phyloP scores from a whole-genome alignment of 129 eudicot genomes.

The Gnaphalium uliginosum region DNA sequence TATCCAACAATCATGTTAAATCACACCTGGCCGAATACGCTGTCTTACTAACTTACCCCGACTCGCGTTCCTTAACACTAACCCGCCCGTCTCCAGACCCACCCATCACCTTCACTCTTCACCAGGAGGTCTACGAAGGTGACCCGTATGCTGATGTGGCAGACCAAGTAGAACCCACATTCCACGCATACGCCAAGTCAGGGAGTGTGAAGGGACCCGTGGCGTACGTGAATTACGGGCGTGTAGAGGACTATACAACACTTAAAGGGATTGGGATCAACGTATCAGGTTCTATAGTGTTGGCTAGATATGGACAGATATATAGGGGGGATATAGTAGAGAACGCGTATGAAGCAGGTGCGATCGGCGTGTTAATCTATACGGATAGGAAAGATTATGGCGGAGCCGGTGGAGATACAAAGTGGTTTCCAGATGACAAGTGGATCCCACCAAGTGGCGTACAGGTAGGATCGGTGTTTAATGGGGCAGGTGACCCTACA shows the following conservation, averaged over 20 bases:
- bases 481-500: constrained; percentile 75
- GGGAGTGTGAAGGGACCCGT: constrained; percentile 54
- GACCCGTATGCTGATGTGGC: constrained; percentile 71
- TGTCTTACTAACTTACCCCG: constrained; percentile 63
- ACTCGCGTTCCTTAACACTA: constrained; percentile 50
- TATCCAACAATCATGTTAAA: constrained; percentile 46
- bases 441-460: constrained; percentile 96
- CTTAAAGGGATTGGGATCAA: constrained; percentile 45
- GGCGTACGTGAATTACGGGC: constrained; percentile 79
- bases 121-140: constrained; percentile 50
- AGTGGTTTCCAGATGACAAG: constrained; percentile 71
- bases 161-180: constrained; percentile 56
- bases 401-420: constrained; percentile 50
- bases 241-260: constrained; percentile 55
- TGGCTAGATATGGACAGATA: constrained; percentile 73
- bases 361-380: constrained; percentile 58
- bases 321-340: constrained; percentile 72
- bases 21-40: constrained; percentile 54
- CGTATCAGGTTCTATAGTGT: constrained; percentile 45
- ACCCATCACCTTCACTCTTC: constrained; percentile 42
- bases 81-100: constrained; percentile 38
- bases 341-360: constrained; percentile 68
- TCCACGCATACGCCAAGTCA: constrained; percentile 77
- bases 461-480: constrained; percentile 80
- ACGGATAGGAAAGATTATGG: constrained; percentile 80